These are phyloP conservation scores for Talaromyces sp. DNA, from an alignment of 2,329 filamentous ascomycete species.

Conservation along the genomic window DNA sequence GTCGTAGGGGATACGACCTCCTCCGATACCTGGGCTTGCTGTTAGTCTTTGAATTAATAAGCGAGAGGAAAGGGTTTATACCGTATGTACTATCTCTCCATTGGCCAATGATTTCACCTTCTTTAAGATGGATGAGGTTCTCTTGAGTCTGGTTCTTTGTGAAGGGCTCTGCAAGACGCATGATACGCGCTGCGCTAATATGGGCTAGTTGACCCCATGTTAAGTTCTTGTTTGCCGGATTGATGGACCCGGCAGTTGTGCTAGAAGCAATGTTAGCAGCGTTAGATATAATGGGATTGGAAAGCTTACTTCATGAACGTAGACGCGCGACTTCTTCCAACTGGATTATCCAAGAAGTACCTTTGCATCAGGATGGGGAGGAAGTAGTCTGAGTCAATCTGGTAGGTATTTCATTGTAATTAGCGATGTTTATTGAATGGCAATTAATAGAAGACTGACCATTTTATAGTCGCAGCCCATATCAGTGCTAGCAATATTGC, in stretches of 20 bases:
- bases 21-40: slow-evolving; percentile 49
- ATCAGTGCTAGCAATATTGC: slow-evolving; percentile 56
- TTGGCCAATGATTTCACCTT: slow-evolving; percentile 59
- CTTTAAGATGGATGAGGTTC: slow-evolving; percentile 62
- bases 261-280: slow-evolving; percentile 31
- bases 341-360: slow-evolving; percentile 57
- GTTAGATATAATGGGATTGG: neutral
- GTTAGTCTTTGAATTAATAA: neutral
- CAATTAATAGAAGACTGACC: slow-evolving; percentile 23
- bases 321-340: slow-evolving; percentile 43
- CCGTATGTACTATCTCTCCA: slow-evolving; percentile 66
- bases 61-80: neutral
- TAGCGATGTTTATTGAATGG: neutral
- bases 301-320: slow-evolving; percentile 37
- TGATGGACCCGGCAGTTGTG: slow-evolving; percentile 50
- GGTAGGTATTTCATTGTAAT: neutral
- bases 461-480: slow-evolving; percentile 63
- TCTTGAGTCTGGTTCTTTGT: slow-evolving; percentile 52
- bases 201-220: slow-evolving; percentile 57
- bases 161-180: slow-evolving; percentile 60
- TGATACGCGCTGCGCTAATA: slow-evolving; percentile 60
- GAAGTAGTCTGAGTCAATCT: slow-evolving; percentile 65
- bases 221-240: slow-evolving; percentile 55
- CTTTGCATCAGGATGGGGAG: slow-evolving; percentile 61
- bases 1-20: slow-evolving; percentile 65